A percentile compares a stretch with the other conserved stretches of the same genome.
These are phyloP conservation scores for Cetraspora pellucida DNA, from an alignment of 192 early-diverging fungal genomes.

Conservation along the genomic window DNA sequence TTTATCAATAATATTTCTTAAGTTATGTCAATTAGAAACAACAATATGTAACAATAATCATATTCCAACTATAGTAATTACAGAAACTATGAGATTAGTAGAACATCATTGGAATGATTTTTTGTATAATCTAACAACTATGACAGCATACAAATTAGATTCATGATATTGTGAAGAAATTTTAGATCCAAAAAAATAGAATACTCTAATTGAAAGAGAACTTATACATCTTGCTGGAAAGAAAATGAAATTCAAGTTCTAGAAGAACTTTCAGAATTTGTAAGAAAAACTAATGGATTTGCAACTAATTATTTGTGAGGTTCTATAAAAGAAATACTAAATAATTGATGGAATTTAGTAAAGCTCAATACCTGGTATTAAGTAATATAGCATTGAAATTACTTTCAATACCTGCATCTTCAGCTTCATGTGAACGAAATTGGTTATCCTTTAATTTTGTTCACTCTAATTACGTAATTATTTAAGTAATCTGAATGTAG, in stretches of 20 bases:
- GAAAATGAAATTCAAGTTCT: neutral
- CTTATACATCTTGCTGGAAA: neutral
- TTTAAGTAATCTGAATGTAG: too few relatives aligned
- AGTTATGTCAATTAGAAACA: neutral
- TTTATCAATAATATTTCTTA: neutral
- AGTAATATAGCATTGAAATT: too few relatives aligned
- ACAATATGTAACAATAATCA: neutral
- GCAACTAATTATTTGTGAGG: neutral
- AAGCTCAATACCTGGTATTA: neutral
- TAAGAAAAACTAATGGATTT: neutral
- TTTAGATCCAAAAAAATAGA: neutral
- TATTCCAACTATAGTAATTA: neutral
- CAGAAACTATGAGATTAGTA: neutral
- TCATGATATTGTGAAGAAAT: neutral
- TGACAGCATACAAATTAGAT: neutral
- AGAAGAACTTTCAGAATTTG: neutral
- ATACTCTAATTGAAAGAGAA: neutral
- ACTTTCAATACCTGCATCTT: too few relatives aligned
- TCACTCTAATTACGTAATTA: too few relatives aligned
- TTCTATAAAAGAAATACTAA: neutral
- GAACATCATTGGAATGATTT: neutral
- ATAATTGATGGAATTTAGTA: neutral
- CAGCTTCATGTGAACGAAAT: too few relatives aligned
- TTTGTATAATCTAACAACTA: neutral
- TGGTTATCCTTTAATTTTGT: too few relatives aligned